Conservation (phyloP, 305 asterid genomes). For the Solanum hybrid region DNA sequence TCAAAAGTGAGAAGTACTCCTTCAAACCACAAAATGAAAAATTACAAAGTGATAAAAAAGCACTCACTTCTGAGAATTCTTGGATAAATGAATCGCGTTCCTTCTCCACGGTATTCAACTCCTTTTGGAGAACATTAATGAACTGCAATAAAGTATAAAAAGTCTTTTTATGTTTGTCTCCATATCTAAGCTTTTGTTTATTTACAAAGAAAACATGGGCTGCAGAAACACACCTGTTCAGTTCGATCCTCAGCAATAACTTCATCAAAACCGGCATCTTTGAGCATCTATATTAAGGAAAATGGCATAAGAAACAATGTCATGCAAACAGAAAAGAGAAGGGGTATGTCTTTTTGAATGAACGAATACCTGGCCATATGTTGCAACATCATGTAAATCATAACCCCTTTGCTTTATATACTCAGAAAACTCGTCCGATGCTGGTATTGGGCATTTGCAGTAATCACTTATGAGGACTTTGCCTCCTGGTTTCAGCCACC, state of each 20-base stretch:
- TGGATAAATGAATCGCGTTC: conserved; percentile 52
- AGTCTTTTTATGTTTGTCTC: neutral
- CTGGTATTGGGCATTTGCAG: conserved; percentile 17
- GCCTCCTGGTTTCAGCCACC: conserved; percentile 98
- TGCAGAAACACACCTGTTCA: conserved; percentile 48
- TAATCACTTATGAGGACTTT: conserved; percentile 82
- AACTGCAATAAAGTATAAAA: conserved; percentile 40
- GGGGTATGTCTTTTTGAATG: neutral
- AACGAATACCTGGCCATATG: conserved; percentile 40
- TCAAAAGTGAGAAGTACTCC: neutral
- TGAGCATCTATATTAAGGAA: conserved; percentile 54
- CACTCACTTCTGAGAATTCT: conserved; percentile 71
- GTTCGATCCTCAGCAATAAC: conserved; percentile 89
- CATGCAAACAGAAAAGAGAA: neutral
- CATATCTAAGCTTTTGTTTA: neutral
- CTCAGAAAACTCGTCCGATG: conserved; percentile 5
- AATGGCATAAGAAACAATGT: neutral
- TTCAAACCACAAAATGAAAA: neutral
- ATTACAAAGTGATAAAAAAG: neutral
- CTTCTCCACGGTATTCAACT: conserved; percentile 62
- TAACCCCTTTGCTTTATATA: conserved; percentile 14
- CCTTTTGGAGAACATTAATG: conserved; percentile 69
- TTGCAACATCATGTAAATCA: conserved; percentile 9
- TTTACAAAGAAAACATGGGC: neutral
- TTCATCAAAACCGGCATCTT: conserved; percentile 75